Conservation (phyloP, 148 eudicot genomes). For the Chenopodium quinoa region DNA sequence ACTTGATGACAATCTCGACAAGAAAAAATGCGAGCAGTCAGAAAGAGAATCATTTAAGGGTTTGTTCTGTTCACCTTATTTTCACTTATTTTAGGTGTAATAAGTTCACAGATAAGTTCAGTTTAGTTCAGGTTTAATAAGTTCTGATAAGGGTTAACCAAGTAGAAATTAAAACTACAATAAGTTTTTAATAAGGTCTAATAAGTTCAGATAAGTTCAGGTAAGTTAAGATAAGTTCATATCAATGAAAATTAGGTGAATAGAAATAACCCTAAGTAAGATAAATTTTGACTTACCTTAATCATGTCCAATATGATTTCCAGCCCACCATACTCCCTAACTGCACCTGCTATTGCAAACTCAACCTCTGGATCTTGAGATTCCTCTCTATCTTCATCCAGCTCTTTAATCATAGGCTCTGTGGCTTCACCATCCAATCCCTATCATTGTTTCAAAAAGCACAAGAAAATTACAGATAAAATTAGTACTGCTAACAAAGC, state of each 20-base stretch:
- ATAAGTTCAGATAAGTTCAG: no score
- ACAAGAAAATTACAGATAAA: neutral
- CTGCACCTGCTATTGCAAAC: constrained; percentile 95
- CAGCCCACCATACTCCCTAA: constrained; percentile 87
- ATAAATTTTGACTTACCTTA: constrained; percentile 51
- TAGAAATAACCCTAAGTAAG: no score
- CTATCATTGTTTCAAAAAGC: constrained; percentile 38
- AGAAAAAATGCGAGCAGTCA: neutral
- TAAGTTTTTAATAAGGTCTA: no score
- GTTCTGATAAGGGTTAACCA: no score
- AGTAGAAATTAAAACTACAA: no score
- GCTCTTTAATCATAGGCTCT: constrained; percentile 98
- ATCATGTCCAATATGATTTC: constrained; percentile 87
- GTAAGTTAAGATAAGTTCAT: no score
- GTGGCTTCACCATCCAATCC: constrained; percentile 99
- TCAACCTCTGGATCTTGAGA: constrained; percentile 99
- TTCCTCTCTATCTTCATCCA: constrained; percentile 98
- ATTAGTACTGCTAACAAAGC: neutral
- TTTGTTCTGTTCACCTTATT: no score
- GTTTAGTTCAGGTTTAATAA: no score
- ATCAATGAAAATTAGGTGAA: no score
- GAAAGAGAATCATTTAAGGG: neutral
- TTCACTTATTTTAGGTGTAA: no score
- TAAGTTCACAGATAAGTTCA: no score
- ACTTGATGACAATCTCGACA: neutral